Base-by-base conservation (phyloP, 2,329 filamentous ascomycete species). In the Stenocarpella maydis region DNA sequence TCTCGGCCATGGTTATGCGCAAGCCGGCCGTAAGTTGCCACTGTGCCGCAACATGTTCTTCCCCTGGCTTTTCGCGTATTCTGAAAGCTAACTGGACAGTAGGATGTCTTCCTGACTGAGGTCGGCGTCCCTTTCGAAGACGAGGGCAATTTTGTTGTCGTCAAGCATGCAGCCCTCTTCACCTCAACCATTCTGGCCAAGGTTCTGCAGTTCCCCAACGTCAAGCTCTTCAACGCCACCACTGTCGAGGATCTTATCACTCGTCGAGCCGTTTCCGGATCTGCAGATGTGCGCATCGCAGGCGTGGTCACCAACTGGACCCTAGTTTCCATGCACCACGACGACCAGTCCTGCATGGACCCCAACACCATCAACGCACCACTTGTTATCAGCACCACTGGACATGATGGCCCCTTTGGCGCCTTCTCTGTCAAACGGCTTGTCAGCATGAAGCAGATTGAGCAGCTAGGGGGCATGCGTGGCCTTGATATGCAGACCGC, bases 281-380 rank as follows among this genome's bases (percentile, higher is more conserved):
- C 81, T 2, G 81, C 82, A 2, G 82, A 84, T 12, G 82, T 97
- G 52, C 90, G 92, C 72, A 90, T 97, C 73, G 92, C 93, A 10
- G 94, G 94, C 76, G 94, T 97, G 1, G 95, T 98, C 67, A 97
- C 93, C 76, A 98, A 98, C 87, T 98, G 94, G 94, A 97, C 94
- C 1, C 87, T 97, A 31, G 94, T 97, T 60, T 89, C 91, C 52
- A 92, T 95, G 86, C 91, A 95, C 80, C 92, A 95, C 80, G 92
- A 94, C 78, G 92, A 95, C 79, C 94, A 97, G 84, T 92, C 89
- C 71, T 97, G 94, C 91, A 97, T 97, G 94, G 95, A 97, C 80
- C 94, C 94, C 74, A 97, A 96, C 88, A 97, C 94, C 76, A 97
- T 97, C 87, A 97, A 97, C 78, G 93, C 94, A 0, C 94, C 94